phyloP scores from a whole-genome alignment of 2,329 filamentous ascomycete genomes.

The Plenodomus lindquistii region DNA sequence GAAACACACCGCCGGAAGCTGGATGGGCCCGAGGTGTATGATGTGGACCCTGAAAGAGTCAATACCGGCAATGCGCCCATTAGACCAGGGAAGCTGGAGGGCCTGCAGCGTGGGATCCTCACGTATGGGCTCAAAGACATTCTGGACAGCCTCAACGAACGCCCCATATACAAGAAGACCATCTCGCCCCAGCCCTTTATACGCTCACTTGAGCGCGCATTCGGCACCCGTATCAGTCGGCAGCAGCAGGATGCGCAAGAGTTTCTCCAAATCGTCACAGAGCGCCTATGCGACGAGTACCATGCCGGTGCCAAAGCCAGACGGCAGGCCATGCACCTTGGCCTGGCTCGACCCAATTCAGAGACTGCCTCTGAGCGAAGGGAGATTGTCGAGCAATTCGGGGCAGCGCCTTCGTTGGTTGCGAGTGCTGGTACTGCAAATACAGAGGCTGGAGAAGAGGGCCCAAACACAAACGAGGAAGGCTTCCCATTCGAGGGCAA shows the following conservation, averaged over 20 bases:
- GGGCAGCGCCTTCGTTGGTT: slow-evolving; percentile 18
- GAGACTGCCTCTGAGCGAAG: slow-evolving; percentile 22
- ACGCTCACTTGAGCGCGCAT: slow-evolving; percentile 78
- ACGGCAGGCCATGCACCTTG: slow-evolving; percentile 53
- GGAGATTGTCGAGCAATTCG: slow-evolving; percentile 34
- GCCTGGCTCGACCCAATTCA: slow-evolving; percentile 19
- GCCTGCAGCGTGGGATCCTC: slow-evolving; percentile 78
- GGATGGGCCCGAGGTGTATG: slow-evolving; percentile 77
- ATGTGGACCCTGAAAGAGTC: slow-evolving; percentile 57
- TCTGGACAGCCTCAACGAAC: slow-evolving; percentile 87
- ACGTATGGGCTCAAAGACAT: slow-evolving; percentile 90
- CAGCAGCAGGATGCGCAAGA: slow-evolving; percentile 98
- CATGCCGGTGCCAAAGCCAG: slow-evolving; percentile 80
- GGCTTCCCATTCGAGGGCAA: slow-evolving; percentile 91
- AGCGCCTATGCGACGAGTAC: slow-evolving; percentile 92
- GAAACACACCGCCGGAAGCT: slow-evolving; percentile 84
- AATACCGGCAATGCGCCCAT: slow-evolving; percentile 46
- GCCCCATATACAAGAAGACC: slow-evolving; percentile 90
- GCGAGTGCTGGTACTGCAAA: slow-evolving; percentile 39
- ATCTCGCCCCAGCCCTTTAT: slow-evolving; percentile 89
- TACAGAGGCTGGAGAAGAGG: slow-evolving; percentile 24
- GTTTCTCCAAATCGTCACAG: slow-evolving; percentile 90
- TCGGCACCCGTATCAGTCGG: slow-evolving; percentile 85
- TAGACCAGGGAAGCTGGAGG: slow-evolving; percentile 55
- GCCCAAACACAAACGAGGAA: slow-evolving; percentile 54